These are phyloP conservation scores for Clarireedia homoeocarpa DNA, from an alignment of 2,329 filamentous ascomycete species.

Conservation along the genomic window DNA sequence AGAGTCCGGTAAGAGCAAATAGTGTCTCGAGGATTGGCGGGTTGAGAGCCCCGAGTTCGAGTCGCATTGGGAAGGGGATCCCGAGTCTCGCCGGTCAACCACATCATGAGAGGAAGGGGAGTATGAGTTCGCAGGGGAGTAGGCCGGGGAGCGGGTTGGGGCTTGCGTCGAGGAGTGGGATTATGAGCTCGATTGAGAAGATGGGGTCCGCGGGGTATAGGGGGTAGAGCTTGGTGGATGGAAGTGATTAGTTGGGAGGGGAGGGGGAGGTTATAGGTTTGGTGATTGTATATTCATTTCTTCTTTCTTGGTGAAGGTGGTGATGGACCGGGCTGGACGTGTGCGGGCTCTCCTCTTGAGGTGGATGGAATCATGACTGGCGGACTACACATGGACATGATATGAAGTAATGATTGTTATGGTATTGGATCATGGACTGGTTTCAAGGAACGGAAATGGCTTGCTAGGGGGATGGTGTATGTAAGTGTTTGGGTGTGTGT, in stretches of 20 bases:
- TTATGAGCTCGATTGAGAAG: constrained; percentile 80
- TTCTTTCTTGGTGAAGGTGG: not conserved
- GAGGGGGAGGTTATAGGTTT: not conserved
- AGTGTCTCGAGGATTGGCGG: constrained; percentile 50
- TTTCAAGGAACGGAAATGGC: too few species aligned
- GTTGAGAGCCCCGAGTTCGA: constrained; percentile 48
- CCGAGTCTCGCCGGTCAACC: not conserved
- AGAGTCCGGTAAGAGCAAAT: constrained; percentile 34
- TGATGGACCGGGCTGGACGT: not conserved
- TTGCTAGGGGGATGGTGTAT: too few species aligned
- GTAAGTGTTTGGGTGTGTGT: too few species aligned
- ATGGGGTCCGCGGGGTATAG: constrained; percentile 53
- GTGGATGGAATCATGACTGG: too few species aligned
- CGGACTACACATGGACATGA: too few species aligned
- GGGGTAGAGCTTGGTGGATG: not conserved
- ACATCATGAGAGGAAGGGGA: constrained; percentile 28
- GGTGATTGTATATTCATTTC: constrained; percentile 8
- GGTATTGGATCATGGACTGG: too few species aligned
- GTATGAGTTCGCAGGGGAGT: constrained; percentile 29
- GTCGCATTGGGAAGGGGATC: constrained; percentile 11
- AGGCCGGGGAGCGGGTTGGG: constrained; percentile 30
- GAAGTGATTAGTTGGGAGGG: not conserved
- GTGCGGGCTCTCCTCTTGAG: too few species aligned
- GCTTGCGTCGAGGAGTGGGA: constrained; percentile 48
- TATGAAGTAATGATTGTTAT: too few species aligned